phyloP scores from a whole-genome alignment of 2,329 filamentous ascomycete species.

The Xenoacremonium recifei region DNA sequence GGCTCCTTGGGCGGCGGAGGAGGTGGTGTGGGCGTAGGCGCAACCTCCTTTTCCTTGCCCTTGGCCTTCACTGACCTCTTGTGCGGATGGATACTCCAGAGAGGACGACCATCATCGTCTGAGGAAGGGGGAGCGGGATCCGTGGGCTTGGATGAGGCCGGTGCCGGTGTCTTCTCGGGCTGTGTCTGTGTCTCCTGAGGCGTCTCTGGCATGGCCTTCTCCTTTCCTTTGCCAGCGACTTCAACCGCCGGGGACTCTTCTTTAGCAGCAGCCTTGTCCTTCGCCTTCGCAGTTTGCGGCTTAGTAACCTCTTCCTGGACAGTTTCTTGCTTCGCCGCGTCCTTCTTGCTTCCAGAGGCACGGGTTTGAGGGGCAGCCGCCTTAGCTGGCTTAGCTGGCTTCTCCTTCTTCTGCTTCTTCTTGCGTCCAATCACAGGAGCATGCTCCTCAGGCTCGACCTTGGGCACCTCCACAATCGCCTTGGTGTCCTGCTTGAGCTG shows the following conservation, averaged over 20 bases:
- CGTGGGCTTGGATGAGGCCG: too few species aligned
- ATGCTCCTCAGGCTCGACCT: slow-evolving; percentile 55
- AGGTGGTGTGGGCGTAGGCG: slow-evolving; percentile 4
- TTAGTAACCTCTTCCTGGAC: slow-evolving; percentile 15
- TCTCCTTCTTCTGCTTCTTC: slow-evolving; percentile 83
- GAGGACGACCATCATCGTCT: too few species aligned
- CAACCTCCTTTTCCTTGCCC: slow-evolving; percentile 17
- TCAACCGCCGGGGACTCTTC: slow-evolving; percentile 28
- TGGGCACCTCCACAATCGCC: slow-evolving; percentile 46
- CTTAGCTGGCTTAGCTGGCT: slow-evolving; percentile 49
- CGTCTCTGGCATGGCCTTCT: slow-evolving; percentile 16
- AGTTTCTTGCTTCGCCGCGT: slow-evolving; percentile 15
- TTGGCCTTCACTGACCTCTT: slow-evolving; percentile 27
- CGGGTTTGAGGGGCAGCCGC: slow-evolving; percentile 11
- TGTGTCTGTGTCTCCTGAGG: too few species aligned
- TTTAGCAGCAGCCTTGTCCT: slow-evolving; percentile 32
- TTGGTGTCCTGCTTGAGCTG: slow-evolving; percentile 62
- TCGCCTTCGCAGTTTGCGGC: slow-evolving; percentile 21
- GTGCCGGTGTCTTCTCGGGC: too few species aligned
- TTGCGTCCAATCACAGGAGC: slow-evolving; percentile 77
- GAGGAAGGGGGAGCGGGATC: too few species aligned
- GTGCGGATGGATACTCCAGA: slow-evolving; percentile 20
- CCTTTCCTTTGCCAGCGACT: slow-evolving; percentile 29
- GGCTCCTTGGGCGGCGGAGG: slow-evolving; percentile 19
- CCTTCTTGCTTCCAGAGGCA: slow-evolving; percentile 5